Base-by-base conservation (phyloP, 805 yeast genomes). In the Maudiozyma serrabonitensis region DNA sequence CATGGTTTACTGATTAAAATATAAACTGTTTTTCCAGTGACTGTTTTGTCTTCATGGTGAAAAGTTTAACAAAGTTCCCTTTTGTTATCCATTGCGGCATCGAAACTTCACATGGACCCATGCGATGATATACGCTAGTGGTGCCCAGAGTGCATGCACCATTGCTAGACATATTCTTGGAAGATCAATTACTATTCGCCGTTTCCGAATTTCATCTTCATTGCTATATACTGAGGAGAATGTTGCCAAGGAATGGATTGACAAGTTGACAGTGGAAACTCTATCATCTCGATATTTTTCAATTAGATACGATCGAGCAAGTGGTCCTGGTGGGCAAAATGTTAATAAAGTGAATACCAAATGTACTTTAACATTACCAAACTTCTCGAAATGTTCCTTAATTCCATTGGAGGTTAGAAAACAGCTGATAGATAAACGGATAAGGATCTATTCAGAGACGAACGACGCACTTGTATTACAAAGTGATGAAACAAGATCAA, bases 251-350 rank as follows among this genome's bases (percentile, higher is more conserved):
- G 37, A 42, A 45, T 66, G 69, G 69, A 32, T 87, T 52, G 59
- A 68, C 25, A 47, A 62, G 1, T 70, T 86, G 59, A 73, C 78
- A 56, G 66, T 70, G 46, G 52, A 59, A 18, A 48, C 63, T 13
- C 59, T 69, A 2, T 66, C 67, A 1, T 21, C 32, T 19, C 51
- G 48, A 12, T 26, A 50, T 46, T 58, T 63, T 42, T 31, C 44
- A 12, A 51, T 55, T 12, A 58, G 63, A 23, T 67, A 53, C 47
- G 67, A 63, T 49, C 64, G 90, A 50, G 76, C 93, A 0, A 78
- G 89, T 34, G 95, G 95, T 0, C 87, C 95, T 0, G 95, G 95
- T 1, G 95, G 95, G 0, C 95, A 87, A 56, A 83, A 87, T 59
- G 95, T 87, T 11, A 87, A 87, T 63, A 87, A 87, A 56, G 73